Evolutionary conservation across 495 filamentous ascomycete genomes (phyloP), one percentile per base, ranked within the genome.

Genomic region (Trichoderma asperelloides): DNA sequence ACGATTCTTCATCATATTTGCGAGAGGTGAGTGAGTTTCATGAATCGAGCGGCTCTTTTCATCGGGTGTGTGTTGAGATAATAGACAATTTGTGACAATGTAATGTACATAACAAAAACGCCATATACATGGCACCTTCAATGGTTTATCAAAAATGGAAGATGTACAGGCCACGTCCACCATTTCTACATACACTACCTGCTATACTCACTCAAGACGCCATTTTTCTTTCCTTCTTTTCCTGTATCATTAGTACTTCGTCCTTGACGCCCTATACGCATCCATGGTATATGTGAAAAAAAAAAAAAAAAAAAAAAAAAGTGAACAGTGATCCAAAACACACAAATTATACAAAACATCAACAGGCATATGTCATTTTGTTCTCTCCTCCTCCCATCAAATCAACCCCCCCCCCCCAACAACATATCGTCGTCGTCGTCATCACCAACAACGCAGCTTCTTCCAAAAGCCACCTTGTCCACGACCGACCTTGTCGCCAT

Each of bases 401-500:
- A n/a, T n/a, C n/a, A n/a, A n/a, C n/a, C 6, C 47, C n/a, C 1
- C 47, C 23, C 18, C 21, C n/a, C 2, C 47, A 9, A 1, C 18
- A 18, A 23, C n/a, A n/a, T 51, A 9, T 45, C 39, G 39, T 16
- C 9, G 11, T 43, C 39, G 37, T n/a, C 25, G 62, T 23, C 33
- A 33, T 68, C 76, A 82, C 80, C 79, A 85, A 73, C 82, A 85
- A 51, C 77, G 71, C 68, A 84, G 71, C 74, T 72, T 81, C 71
- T 75, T 77, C 82, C 78, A 84, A 67, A 84, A 81, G 37, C 75
- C 73, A 15, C 71, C 71, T 5, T 69, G 74, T 18, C 72, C 74
- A 21, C 74, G 67, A 4, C 73, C 73, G 39, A 77, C 57, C 66
- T 67, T 71, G 66, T 77, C 72, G 28, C 80, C 76, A 62, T 73